phyloP scores from a whole-genome alignment of 208 protist genomes.

The Trypanosoma mega region DNA sequence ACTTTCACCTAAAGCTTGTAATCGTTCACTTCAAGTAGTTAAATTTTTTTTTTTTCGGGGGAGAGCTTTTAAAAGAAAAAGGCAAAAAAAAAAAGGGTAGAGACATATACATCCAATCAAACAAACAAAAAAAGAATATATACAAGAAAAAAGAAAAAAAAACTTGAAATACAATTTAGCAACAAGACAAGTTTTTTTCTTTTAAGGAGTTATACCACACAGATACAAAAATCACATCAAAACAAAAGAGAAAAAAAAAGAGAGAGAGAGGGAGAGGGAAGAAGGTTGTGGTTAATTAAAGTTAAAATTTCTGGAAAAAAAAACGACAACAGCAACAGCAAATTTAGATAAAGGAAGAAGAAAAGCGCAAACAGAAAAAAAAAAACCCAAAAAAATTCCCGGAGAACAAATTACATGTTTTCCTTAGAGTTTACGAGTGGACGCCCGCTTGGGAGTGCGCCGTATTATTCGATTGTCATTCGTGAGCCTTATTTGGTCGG shows the following conservation, averaged over 20 bases:
- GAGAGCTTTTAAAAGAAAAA: no score
- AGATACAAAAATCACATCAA: no score
- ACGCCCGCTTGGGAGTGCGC: constrained; percentile 42
- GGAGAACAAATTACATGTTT: constrained; percentile 45
- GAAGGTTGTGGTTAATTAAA: background rate
- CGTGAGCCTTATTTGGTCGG: constrained; percentile 74
- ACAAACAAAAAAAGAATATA: background rate
- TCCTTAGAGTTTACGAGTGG: constrained; percentile 56
- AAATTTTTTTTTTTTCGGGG: no score
- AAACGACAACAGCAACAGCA: background rate
- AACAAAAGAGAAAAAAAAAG: no score
- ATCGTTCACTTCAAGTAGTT: no score
- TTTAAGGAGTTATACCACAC: no score
- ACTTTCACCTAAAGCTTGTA: no score
- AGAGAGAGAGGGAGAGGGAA: constrained; percentile 1
- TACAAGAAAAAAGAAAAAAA: background rate
- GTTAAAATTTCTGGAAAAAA: background rate
- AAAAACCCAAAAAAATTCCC: constrained; percentile 3
- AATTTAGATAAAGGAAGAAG: constrained; percentile 2
- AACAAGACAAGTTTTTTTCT: background rate
- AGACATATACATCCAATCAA: background rate
- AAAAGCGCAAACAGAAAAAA: constrained; percentile 18
- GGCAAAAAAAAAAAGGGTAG: constrained; percentile 2
- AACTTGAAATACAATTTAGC: background rate
- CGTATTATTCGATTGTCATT: constrained; percentile 81